Evolutionary conservation across 495 filamentous ascomycete genomes (phyloP), one percentile per base, ranked within the genome.

Genomic region (Penicillium atrosanguineum): DNA sequence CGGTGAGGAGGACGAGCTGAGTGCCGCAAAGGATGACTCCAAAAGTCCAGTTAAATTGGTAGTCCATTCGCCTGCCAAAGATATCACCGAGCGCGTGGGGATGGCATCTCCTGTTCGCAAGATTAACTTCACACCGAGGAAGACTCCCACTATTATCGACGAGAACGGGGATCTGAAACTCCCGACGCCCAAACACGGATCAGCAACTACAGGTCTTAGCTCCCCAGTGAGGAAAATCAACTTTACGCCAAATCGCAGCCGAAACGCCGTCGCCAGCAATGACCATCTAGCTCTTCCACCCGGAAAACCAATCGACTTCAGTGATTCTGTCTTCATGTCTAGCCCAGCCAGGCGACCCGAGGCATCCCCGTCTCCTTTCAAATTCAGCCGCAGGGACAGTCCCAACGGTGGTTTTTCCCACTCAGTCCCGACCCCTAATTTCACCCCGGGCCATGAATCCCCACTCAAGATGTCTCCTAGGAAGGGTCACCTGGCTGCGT

Each of bases 1-100:
- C 52, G 70, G 68, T 4, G 79, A 80, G 41, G 80, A 82, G 11
- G 79, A 82, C 59, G 79, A 83, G 57, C 59, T 80, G 40, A 69
- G 57, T 37, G 62, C 61, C 0, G 64, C 59, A n/a, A 81, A 79
- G 58, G 69, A 70, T 31, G 67, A 71, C 2, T 50, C 69, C 23
- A 74, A 60, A 42, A 58, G 52, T 26, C 44, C 55, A 0, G 49
- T 63, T 45, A 69, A 63, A 36, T 56, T 71, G 4, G 42, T 70
- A 20, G 58, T 74, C 47, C 66, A 72, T 40, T 79, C 76, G 18
- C 76, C 79, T 9, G 44, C 52, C 12, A 79, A 76, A 60, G 53
- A 61, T 25, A 50, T 45, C 38, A 48, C 57, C 31, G 64, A 61
- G 34, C 54, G 48, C 15, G 55, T 54, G 2, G 67, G 69, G 19